Evolutionary conservation across 192 early-diverging fungal species (phyloP).

Genomic region (Pecoramyces ruminantium): DNA sequence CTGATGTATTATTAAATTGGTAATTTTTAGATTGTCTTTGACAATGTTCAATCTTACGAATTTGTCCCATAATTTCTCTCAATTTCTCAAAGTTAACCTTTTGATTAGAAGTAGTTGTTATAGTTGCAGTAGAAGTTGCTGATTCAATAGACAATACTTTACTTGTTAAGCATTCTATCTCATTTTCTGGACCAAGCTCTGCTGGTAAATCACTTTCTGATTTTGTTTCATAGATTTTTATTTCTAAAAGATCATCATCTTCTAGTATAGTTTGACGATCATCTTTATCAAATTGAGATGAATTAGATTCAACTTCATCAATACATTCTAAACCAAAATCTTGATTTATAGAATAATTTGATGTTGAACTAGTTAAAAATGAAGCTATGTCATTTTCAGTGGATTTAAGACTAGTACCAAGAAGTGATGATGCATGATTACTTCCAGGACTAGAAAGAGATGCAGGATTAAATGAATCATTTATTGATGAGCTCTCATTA

Average conservation of each 20-base stretch:
- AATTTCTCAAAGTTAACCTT: background rate
- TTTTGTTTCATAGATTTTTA: background rate
- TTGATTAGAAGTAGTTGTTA: background rate
- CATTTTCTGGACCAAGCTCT: accelerated
- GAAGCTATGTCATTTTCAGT: background rate
- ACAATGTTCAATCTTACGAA: background rate
- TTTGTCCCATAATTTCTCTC: background rate
- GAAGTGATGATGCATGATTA: background rate
- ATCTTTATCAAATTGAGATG: background rate
- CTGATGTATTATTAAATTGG: background rate
- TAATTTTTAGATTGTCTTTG: background rate
- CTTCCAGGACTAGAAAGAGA: background rate
- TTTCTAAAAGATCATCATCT: background rate
- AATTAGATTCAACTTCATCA: background rate
- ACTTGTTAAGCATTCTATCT: background rate
- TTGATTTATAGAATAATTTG: background rate
- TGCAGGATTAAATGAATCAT: background rate
- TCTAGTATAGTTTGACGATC: background rate
- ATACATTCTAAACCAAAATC: background rate
- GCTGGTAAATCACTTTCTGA: background rate
- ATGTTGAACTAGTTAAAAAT: background rate
- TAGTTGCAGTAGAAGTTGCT: background rate
- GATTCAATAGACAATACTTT: background rate
- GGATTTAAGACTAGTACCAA: background rate
- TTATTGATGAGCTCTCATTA: background rate